Percentiles rank a stretch among this genome's conserved stretches.
Conservation (phyloP, 352 stramenopile genomes). For the Pythium chondricola region DNA sequence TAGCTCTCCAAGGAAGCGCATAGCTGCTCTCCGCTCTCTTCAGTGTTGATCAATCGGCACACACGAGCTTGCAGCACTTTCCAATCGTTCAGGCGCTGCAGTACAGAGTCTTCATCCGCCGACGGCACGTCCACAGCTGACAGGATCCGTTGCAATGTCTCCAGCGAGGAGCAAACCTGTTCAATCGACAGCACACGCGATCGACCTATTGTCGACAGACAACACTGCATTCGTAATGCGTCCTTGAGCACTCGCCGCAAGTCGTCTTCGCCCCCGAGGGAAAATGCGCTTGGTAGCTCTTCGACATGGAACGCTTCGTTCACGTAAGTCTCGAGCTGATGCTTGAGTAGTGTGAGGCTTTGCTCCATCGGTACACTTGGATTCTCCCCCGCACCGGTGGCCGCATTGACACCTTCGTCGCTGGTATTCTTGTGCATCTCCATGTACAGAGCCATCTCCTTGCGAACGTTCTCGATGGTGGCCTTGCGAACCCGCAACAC, state of each 20-base stretch:
- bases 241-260: conserved; percentile 30
- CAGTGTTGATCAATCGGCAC: too few relatives aligned
- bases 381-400: neutral
- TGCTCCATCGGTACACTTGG: conserved; percentile 18
- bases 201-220: conserved; percentile 1
- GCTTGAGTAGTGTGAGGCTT: conserved; percentile 29
- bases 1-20: too few relatives aligned
- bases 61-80: too few relatives aligned
- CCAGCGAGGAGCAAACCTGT: conserved; percentile 19
- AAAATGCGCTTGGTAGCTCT: conserved; percentile 15
- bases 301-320: conserved; percentile 35
- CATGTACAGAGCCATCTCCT: conserved; percentile 19
- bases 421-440: conserved; percentile 4
- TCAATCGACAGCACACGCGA: conserved; percentile 14
- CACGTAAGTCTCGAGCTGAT: conserved; percentile 46
- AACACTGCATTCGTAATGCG: conserved; percentile 31
- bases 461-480: conserved; percentile 50
- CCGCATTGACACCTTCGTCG: neutral
- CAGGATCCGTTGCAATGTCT: conserved; percentile 24
- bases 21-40: too few relatives aligned
- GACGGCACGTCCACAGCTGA: neutral
- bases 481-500: conserved; percentile 27
- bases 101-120: neutral
- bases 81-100: too few relatives aligned
- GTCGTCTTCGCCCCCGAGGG: conserved; percentile 26